Evolutionary conservation across 2,329 filamentous ascomycete genomes (phyloP).

Genomic region (Falciphora oryzae): DNA sequence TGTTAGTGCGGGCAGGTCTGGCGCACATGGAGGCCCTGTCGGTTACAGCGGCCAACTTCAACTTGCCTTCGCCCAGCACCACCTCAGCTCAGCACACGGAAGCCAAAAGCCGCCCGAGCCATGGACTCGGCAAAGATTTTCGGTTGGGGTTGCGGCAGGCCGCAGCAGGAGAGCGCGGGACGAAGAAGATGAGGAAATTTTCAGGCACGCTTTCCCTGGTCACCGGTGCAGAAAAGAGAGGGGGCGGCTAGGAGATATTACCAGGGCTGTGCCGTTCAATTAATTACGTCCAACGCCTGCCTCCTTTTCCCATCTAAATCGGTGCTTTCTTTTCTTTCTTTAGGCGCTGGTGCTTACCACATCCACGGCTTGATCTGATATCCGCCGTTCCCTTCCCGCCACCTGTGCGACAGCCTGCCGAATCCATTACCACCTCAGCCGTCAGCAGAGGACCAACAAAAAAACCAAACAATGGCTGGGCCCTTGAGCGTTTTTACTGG

Average conservation of each 20-base stretch:
- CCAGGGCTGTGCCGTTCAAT: neutral
- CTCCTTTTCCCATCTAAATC: no score
- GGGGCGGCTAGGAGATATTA: neutral
- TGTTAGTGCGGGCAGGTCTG: neutral
- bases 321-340: no score
- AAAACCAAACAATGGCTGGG: neutral
- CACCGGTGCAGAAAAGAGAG: neutral
- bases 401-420: neutral
- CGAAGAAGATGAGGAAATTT: no score
- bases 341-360: no score
- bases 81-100: neutral
- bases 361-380: no score
- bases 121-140: neutral
- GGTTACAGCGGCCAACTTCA: neutral
- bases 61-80: neutral
- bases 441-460: neutral
- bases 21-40: neutral
- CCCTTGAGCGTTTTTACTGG: neutral
- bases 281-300: neutral
- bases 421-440: neutral
- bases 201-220: no score
- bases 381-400: no score
- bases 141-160: neutral
- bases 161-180: neutral
- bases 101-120: neutral